Evolutionary conservation across 1,284 basidiomycete genomes (phyloP).

Genomic region (Malassezia slooffiae): DNA sequence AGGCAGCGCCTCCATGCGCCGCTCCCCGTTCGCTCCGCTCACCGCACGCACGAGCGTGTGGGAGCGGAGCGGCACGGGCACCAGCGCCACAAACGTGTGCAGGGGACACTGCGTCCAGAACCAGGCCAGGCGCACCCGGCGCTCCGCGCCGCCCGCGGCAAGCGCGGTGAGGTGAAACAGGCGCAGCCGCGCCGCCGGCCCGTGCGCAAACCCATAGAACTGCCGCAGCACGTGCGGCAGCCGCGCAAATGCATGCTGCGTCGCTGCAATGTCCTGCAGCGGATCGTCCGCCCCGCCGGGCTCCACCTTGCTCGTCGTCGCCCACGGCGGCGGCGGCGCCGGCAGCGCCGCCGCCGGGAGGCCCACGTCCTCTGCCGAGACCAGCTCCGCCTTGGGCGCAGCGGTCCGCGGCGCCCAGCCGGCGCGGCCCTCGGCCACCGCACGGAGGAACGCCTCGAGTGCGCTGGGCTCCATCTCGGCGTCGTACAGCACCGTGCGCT

Average conservation of each 20-base stretch:
- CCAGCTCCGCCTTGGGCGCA: neutral
- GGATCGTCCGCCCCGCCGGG: constrained; percentile 5
- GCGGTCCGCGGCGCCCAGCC: neutral
- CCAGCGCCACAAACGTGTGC: constrained; percentile 15
- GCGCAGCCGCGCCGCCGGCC: constrained; percentile 21
- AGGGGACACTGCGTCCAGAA: constrained; percentile 28
- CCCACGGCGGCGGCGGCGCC: constrained; percentile 21
- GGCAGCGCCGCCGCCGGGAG: constrained; percentile 19
- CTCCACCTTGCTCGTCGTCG: constrained; percentile 23
- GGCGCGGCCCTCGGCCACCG: neutral
- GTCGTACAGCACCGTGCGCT: constrained; percentile 3
- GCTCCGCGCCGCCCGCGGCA: neutral
- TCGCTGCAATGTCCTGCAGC: constrained; percentile 2
- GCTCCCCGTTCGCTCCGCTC: constrained; percentile 2
- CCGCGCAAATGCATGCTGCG: constrained; percentile 12
- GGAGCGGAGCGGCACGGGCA: constrained; percentile 6
- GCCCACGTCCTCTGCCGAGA: constrained; percentile 3
- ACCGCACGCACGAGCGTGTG: constrained; percentile 11
- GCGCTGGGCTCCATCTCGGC: neutral
- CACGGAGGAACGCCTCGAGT: neutral
- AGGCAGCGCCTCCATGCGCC: constrained; percentile 13
- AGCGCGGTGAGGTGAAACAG: constrained; percentile 20
- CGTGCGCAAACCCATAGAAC: constrained; percentile 21
- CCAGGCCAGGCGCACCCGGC: constrained; percentile 18
- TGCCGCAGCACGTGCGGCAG: constrained; percentile 20